Evolutionary conservation across 768 basidiomycete genomes (phyloP).

Genomic region (Lactarius hengduanensis): DNA sequence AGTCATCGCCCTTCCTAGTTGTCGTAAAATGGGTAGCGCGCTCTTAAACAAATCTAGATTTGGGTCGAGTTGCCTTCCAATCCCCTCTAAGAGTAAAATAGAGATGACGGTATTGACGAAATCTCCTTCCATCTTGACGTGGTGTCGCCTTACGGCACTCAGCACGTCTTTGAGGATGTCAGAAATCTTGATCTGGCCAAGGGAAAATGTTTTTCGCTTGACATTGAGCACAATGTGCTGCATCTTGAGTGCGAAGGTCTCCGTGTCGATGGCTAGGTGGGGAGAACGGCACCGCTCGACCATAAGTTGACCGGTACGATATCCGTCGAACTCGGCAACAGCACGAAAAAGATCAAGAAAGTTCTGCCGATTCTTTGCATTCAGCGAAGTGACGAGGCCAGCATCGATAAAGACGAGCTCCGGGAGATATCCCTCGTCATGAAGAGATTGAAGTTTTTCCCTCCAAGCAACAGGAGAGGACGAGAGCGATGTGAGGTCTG

Average conservation of each 20-base stretch:
- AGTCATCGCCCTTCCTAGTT: slow-evolving; percentile 91
- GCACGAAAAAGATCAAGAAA: slow-evolving; percentile 97
- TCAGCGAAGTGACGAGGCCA: slow-evolving; percentile 87
- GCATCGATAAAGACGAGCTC: slow-evolving; percentile 97
- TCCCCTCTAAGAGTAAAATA: slow-evolving; percentile 90
- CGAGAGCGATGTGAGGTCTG: slow-evolving; percentile 60
- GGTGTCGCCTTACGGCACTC: slow-evolving; percentile 80
- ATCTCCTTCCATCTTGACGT: slow-evolving; percentile 98
- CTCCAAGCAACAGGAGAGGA: slow-evolving; percentile 67
- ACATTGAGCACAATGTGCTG: slow-evolving; percentile 92
- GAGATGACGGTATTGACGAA: slow-evolving; percentile 98
- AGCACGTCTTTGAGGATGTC: slow-evolving; percentile 91
- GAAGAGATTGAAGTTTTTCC: slow-evolving; percentile 59
- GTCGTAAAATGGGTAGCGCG: slow-evolving; percentile 88
- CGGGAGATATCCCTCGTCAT: slow-evolving; percentile 77
- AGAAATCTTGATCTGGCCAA: slow-evolving; percentile 95
- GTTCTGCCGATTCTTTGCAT: slow-evolving; percentile 79
- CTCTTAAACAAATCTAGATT: slow-evolving; percentile 92
- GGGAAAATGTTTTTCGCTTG: slow-evolving; percentile 94
- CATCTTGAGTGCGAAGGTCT: slow-evolving; percentile 97
- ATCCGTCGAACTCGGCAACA: slow-evolving; percentile 95
- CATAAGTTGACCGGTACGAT: slow-evolving; percentile 94
- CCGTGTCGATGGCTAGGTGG: slow-evolving; percentile 84
- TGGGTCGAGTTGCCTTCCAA: slow-evolving; percentile 92
- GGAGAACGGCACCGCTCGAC: slow-evolving; percentile 91